A percentile compares a stretch with the other conserved stretches of the same genome.
These are phyloP conservation scores for Protomyces gravidus DNA, from an alignment of 1,139 yeast species.

Conservation along the genomic window DNA sequence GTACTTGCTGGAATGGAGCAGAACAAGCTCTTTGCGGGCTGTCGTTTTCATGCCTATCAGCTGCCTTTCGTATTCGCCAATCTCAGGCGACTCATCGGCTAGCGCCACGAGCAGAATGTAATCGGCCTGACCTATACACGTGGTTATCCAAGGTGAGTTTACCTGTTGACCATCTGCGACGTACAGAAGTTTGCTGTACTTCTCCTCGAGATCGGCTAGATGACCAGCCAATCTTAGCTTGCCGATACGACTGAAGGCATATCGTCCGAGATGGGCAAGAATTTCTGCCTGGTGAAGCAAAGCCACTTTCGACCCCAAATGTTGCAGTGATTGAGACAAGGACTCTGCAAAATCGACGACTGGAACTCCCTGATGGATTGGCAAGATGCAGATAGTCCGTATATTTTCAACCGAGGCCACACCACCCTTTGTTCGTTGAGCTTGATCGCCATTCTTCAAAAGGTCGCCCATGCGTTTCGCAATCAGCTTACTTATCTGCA, in stretches of 20 bases:
- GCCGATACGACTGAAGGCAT: constrained; percentile 88
- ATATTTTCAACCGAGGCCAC: constrained; percentile 43
- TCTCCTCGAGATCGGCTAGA: constrained; percentile 86
- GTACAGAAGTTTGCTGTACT: constrained; percentile 78
- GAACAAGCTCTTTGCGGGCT: constrained; percentile 80
- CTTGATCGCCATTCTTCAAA: constrained; percentile 32
- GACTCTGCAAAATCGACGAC: constrained; percentile 77
- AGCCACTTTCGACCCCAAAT: constrained; percentile 50
- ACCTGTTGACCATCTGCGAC: constrained; percentile 74
- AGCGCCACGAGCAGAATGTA: constrained; percentile 57
- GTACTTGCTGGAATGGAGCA: constrained; percentile 74
- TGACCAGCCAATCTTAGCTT: constrained; percentile 80
- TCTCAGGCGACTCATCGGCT: constrained; percentile 57
- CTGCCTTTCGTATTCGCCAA: constrained; percentile 81
- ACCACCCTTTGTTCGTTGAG: neutral
- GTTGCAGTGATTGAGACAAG: constrained; percentile 61
- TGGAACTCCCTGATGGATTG: constrained; percentile 74
- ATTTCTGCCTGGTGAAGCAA: constrained; percentile 79
- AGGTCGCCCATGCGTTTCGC: constrained; percentile 57
- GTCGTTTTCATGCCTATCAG: constrained; percentile 73
- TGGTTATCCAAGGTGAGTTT: constrained; percentile 82
- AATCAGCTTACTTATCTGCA: constrained; percentile 81
- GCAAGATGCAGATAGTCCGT: constrained; percentile 79
- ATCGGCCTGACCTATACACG: constrained; percentile 93
- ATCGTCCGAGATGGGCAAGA: constrained; percentile 74